A percentile compares a stretch with the other conserved stretches of the same genome.
These are phyloP conservation scores for Myxozyma nipponensis DNA, from an alignment of 805 yeast genomes.

Conservation along the genomic window DNA sequence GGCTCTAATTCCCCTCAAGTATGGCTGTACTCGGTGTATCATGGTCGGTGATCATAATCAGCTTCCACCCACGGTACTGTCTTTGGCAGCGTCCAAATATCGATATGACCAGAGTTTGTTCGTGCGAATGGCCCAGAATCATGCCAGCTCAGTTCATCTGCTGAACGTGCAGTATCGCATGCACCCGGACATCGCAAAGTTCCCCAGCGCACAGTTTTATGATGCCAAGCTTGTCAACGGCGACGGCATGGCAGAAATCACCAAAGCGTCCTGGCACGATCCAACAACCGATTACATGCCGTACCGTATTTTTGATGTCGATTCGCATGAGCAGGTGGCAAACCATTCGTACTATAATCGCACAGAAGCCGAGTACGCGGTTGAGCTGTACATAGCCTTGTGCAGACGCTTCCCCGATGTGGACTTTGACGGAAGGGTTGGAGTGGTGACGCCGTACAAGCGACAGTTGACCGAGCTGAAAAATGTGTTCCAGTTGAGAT, in stretches of 20 bases:
- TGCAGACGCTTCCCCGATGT: slow-evolving; percentile 46
- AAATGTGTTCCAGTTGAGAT: slow-evolving; percentile 52
- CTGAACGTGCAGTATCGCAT: slow-evolving; percentile 93
- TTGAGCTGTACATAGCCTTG: slow-evolving; percentile 59
- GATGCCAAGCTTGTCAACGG: slow-evolving; percentile 72
- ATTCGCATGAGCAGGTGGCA: slow-evolving; percentile 55
- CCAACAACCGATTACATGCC: slow-evolving; percentile 54
- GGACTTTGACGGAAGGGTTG: slow-evolving; percentile 69
- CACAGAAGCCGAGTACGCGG: slow-evolving; percentile 68
- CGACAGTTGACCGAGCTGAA: slow-evolving; percentile 69
- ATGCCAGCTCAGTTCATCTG: slow-evolving; percentile 58
- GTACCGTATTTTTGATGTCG: slow-evolving; percentile 68
- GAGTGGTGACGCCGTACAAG: slow-evolving; percentile 91
- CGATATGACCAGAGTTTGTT: slow-evolving; percentile 88
- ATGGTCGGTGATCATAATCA: slow-evolving; percentile 99
- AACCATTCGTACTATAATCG: slow-evolving; percentile 69
- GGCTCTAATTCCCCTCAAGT: slow-evolving; percentile 83
- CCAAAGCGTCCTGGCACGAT: slow-evolving; percentile 72
- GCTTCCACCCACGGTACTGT: slow-evolving; percentile 92
- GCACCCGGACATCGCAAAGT: slow-evolving; percentile 87
- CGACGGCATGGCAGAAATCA: slow-evolving; percentile 57
- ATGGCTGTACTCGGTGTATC: slow-evolving; percentile 84
- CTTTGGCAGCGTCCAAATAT: slow-evolving; percentile 75
- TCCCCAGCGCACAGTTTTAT: slow-evolving; percentile 85
- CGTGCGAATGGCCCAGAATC: slow-evolving; percentile 80